These are phyloP conservation scores for Paratinospora sagittata DNA, from an alignment of 164 flowering plant genomes.

Conservation along the genomic window DNA sequence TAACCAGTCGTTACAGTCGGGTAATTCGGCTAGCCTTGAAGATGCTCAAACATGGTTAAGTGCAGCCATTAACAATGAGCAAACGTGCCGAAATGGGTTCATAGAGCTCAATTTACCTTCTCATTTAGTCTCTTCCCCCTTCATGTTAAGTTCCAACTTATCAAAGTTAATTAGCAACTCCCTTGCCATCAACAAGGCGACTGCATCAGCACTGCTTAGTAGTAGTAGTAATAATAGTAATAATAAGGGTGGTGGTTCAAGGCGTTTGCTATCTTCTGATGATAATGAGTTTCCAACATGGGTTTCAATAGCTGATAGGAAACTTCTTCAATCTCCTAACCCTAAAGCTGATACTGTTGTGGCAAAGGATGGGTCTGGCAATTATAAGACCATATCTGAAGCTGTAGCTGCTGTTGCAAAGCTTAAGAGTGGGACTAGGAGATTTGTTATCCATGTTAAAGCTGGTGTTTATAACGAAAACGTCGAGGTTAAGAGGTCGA, in stretches of 20 bases:
- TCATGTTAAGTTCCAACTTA: slow-evolving; percentile 49
- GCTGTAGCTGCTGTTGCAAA: slow-evolving; percentile 43
- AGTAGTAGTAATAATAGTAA: no score
- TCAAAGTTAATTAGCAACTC: slow-evolving; percentile 50
- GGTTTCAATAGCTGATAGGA: slow-evolving; percentile 36
- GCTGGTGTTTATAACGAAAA: slow-evolving; percentile 55
- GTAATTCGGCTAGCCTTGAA: slow-evolving; percentile 24
- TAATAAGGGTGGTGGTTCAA: slow-evolving; percentile 10
- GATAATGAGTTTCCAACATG: slow-evolving; percentile 32
- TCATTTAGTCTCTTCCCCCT: slow-evolving; percentile 32
- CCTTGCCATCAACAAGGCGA: slow-evolving; percentile 51
- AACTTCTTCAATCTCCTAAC: slow-evolving; percentile 31
- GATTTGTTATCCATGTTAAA: slow-evolving; percentile 54
- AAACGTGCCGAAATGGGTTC: slow-evolving; percentile 58
- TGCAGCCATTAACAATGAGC: slow-evolving; percentile 64
- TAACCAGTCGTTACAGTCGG: slow-evolving; percentile 41
- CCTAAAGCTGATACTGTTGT: slow-evolving; percentile 48
- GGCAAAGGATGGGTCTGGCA: slow-evolving; percentile 66
- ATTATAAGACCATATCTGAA: slow-evolving; percentile 38
- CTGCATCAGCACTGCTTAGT: slow-evolving; percentile 8
- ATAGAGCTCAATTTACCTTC: slow-evolving; percentile 41
- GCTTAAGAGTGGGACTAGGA: slow-evolving; percentile 27
- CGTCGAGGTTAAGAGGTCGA: slow-evolving; percentile 32
- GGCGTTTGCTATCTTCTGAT: slow-evolving; percentile 31
- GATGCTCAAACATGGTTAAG: slow-evolving; percentile 81